A percentile compares a stretch with the other conserved stretches of the same genome.
Conservation (phyloP, 1,284 basidiomycete genomes). For the Malassezia equina region DNA sequence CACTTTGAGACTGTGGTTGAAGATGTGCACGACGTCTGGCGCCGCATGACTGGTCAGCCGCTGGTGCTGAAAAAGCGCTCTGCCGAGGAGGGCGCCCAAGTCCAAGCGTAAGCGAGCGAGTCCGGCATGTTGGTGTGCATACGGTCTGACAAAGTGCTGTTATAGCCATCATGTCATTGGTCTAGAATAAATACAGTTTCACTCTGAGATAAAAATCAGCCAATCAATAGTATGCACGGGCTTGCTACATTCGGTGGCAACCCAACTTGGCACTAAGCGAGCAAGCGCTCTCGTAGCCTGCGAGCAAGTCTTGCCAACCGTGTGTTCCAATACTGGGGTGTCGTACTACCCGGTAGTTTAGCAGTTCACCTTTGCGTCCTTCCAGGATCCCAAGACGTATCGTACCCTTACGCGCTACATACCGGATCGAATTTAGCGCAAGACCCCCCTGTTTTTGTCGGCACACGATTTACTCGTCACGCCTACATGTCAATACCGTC, state of each 20-base stretch:
- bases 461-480: background rate
- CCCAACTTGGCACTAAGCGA: background rate
- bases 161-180: background rate
- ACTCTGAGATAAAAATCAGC: background rate
- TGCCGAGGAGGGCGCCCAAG: slow-evolving; percentile 41
- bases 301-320: background rate
- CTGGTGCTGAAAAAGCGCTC: slow-evolving; percentile 42
- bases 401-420: too few relatives aligned
- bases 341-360: background rate
- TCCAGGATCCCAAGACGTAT: too few relatives aligned
- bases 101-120: slow-evolving; percentile 29
- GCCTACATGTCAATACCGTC: background rate
- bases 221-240: background rate
- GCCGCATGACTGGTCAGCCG: slow-evolving; percentile 40
- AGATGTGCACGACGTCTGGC: slow-evolving; percentile 46
- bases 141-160: background rate
- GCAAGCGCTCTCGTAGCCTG: background rate
- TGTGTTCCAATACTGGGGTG: background rate
- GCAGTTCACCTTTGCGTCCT: too few relatives aligned
- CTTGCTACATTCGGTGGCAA: background rate
- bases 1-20: slow-evolving; percentile 80
- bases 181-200: background rate
- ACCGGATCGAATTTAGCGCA: background rate
- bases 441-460: background rate
- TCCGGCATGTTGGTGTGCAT: background rate